Conservation (phyloP, 2,329 filamentous ascomycete genomes). For the Diaporthe nobilis region DNA sequence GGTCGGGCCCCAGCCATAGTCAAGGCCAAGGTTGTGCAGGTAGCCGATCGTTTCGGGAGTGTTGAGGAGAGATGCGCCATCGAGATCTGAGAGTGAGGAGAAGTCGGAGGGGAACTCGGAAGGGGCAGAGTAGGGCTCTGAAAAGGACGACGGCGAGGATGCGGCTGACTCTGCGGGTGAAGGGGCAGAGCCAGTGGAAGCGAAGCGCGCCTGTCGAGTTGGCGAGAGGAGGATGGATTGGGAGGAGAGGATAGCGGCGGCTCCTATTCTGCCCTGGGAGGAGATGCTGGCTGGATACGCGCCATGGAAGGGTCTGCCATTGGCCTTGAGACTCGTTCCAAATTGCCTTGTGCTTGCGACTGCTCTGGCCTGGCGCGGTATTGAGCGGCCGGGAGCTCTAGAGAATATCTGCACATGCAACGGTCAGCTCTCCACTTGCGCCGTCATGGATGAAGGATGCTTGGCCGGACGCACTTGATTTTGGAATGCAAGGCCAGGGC, state of each 20-base stretch:
- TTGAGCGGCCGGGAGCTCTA: slow-evolving; percentile 37
- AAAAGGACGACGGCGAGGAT: slow-evolving; percentile 43
- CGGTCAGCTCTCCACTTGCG: neutral
- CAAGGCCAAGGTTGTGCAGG: slow-evolving; percentile 83
- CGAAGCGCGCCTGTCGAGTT: slow-evolving; percentile 46
- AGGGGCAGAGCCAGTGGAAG: slow-evolving; percentile 46
- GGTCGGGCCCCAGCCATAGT: slow-evolving; percentile 88
- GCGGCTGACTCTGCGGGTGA: slow-evolving; percentile 37
- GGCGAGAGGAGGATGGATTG: slow-evolving; percentile 42
- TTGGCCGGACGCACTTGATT: slow-evolving; percentile 49
- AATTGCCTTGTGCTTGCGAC: slow-evolving; percentile 47
- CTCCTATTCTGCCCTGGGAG: slow-evolving; percentile 44
- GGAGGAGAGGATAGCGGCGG: slow-evolving; percentile 41
- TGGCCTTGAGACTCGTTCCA: slow-evolving; percentile 48
- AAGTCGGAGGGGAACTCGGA: slow-evolving; percentile 45
- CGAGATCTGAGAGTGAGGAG: slow-evolving; percentile 51
- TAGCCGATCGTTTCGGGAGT: slow-evolving; percentile 86
- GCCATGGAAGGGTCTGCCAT: slow-evolving; percentile 29
- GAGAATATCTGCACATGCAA: slow-evolving; percentile 35
- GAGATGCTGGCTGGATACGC: slow-evolving; percentile 26
- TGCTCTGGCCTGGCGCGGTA: slow-evolving; percentile 38
- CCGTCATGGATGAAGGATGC: neutral
- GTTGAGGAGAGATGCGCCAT: slow-evolving; percentile 63
- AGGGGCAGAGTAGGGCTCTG: slow-evolving; percentile 42
- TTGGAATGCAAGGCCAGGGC: slow-evolving; percentile 59